Evolutionary conservation across 1,139 yeast genomes (phyloP).

Genomic region (Sugiyamaella xylanicola): DNA sequence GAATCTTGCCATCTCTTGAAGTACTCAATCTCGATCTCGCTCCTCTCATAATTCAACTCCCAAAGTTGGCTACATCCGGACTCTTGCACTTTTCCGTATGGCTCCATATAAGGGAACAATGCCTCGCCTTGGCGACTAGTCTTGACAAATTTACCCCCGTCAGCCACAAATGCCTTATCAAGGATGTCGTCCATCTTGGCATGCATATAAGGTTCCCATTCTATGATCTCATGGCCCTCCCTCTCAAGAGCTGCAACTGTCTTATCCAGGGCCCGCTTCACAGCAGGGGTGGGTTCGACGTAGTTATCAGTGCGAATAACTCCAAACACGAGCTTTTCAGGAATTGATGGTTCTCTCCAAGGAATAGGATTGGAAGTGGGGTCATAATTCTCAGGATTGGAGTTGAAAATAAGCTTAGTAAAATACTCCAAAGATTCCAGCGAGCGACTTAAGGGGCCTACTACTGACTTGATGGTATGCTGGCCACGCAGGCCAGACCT

Average conservation of each 20-base stretch:
- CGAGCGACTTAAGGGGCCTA: constrained; percentile 53
- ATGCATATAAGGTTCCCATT: constrained; percentile 45
- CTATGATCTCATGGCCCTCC: constrained; percentile 48
- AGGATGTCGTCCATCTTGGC: constrained; percentile 16
- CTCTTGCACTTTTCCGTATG: constrained; percentile 24
- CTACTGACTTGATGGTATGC: constrained; percentile 47
- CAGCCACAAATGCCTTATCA: constrained; percentile 26
- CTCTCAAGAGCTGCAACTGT: constrained; percentile 35
- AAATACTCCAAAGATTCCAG: constrained; percentile 60
- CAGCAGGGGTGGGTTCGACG: constrained; percentile 49
- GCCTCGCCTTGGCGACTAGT: constrained; percentile 24
- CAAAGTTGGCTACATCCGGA: constrained; percentile 27
- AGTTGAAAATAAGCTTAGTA: constrained; percentile 54
- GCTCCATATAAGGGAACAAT: constrained; percentile 25
- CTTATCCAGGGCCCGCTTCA: constrained; percentile 42
- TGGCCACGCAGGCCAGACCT: constrained; percentile 47
- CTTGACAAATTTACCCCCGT: constrained; percentile 28
- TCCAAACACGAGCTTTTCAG: constrained; percentile 40
- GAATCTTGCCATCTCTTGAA: constrained; percentile 36
- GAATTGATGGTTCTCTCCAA: constrained; percentile 43
- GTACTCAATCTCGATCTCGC: constrained; percentile 31
- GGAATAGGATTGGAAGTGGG: constrained; percentile 52
- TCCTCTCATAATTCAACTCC: constrained; percentile 23
- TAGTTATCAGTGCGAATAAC: constrained; percentile 38
- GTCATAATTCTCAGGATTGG: constrained; percentile 60